phyloP scores from a whole-genome alignment of 1,284 basidiomycete genomes.

The Ustilago curta region DNA sequence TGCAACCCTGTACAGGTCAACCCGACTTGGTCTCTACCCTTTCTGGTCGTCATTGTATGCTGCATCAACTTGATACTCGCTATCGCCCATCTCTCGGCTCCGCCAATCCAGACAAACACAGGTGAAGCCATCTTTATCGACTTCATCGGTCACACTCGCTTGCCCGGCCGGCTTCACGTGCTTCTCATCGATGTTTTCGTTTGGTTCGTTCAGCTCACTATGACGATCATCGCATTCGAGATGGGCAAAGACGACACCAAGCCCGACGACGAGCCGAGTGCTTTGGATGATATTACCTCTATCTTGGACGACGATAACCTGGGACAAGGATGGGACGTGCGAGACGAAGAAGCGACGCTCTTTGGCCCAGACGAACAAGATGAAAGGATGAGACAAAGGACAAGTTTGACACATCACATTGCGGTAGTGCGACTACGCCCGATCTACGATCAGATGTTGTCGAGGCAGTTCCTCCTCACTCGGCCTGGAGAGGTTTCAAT shows the following conservation, averaged over 20 bases:
- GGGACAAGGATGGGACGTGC: constrained; percentile 44
- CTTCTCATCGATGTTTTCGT: constrained; percentile 36
- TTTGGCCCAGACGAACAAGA: constrained; percentile 31
- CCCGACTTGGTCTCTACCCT: constrained; percentile 43
- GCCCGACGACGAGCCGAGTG: constrained; percentile 36
- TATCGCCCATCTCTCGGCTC: constrained; percentile 29
- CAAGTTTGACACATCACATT: constrained; percentile 41
- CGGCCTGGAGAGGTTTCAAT: neutral
- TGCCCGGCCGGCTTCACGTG: constrained; percentile 43
- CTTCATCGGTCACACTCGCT: constrained; percentile 53
- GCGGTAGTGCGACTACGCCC: constrained; percentile 30
- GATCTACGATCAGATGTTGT: constrained; percentile 29
- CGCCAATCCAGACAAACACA: constrained; percentile 13
- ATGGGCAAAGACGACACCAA: constrained; percentile 36
- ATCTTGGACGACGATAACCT: constrained; percentile 12
- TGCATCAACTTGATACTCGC: constrained; percentile 39
- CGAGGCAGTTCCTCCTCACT: constrained; percentile 19
- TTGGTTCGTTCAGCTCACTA: constrained; percentile 38
- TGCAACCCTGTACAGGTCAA: constrained; percentile 48
- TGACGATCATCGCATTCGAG: constrained; percentile 47
- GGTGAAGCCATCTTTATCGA: constrained; percentile 53
- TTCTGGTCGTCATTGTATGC: constrained; percentile 41
- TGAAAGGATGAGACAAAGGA: constrained; percentile 14
- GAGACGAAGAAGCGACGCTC: constrained; percentile 42
- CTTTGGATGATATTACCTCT: constrained; percentile 28